These are phyloP conservation scores for Dactylellina cionopaga DNA, from an alignment of 2,329 filamentous ascomycete species.

Conservation along the genomic window DNA sequence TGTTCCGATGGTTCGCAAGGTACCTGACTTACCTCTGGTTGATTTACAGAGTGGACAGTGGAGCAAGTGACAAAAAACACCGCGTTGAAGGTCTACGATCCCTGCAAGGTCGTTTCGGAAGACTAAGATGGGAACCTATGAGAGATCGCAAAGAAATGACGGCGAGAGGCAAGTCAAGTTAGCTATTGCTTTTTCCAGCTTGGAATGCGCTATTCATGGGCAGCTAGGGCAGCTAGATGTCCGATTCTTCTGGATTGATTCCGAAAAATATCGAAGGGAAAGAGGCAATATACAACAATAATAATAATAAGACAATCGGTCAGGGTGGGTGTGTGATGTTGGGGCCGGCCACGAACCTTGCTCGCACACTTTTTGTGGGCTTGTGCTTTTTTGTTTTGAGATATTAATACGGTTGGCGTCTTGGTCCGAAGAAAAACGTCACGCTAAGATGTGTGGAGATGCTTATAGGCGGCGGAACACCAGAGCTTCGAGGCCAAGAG, in stretches of 20 bases:
- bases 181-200: slow-evolving; percentile 45
- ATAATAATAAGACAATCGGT: slow-evolving; percentile 6
- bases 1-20: slow-evolving; percentile 46
- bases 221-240: slow-evolving; percentile 11
- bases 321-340: slow-evolving; percentile 19
- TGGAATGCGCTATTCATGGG: slow-evolving; percentile 42
- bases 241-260: slow-evolving; percentile 34
- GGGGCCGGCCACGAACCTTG: slow-evolving; percentile 38
- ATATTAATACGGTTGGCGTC: slow-evolving; percentile 48
- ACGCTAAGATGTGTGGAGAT: slow-evolving; percentile 21
- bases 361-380: slow-evolving; percentile 24
- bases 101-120: slow-evolving; percentile 52
- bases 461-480: not conserved
- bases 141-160: slow-evolving; percentile 25
- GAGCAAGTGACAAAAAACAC: slow-evolving; percentile 37
- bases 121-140: slow-evolving; percentile 37
- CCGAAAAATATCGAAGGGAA: slow-evolving; percentile 44
- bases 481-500: slow-evolving; percentile 13
- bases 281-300: too few species aligned
- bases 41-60: slow-evolving; percentile 27
- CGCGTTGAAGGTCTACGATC: slow-evolving; percentile 45
- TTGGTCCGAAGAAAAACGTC: slow-evolving; percentile 25
- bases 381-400: slow-evolving; percentile 33
- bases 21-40: slow-evolving; percentile 35
- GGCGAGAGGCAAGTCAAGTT: slow-evolving; percentile 21